Evolutionary conservation across 306 rosid genomes (phyloP), one percentile per base, ranked within the genome.

Genomic region (Lotus japonicus): DNA sequence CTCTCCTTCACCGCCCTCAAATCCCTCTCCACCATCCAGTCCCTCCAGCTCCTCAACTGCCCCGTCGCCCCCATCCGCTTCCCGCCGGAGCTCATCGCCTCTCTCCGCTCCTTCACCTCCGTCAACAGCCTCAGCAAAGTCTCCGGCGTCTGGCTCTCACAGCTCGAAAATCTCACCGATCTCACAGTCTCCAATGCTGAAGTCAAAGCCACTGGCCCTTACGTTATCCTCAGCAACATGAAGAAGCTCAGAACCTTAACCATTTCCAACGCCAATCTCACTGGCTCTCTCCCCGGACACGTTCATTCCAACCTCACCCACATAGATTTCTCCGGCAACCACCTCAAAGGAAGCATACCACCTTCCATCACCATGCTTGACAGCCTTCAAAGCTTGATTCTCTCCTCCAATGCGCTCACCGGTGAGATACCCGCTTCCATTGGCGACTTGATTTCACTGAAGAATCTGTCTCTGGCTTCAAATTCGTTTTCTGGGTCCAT

Each of bases 1-100:
- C 81, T 92, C 58, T 92, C 98, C 77, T 89, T 79, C 84, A 90
- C 97, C 0, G 97, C 97, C n/a, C 96, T 94, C 78, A 85, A 86
- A 39, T 94, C 98, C 4, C 96, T 94, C 76, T 86, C 90, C 4
- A 77, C 96, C 9, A 96, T 94, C 31, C 80, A 60, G n/a, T 43
- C 90, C 4, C 92, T 94, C n/a, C 81, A 80, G 48, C 89, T 94
- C 64, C 57, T 83, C 53, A 75, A 94, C 87, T 94, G 98, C 73
- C 98, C 97, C 21, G 64, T 90, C 12, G 55, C 97, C 38, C 94
- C 97, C 48, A 79, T 94, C 52, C 96, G 82, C 71, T 73, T 94
- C 74, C 98, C 98, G 2, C 28, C 91, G 2, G 94, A 86, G 4
- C 96, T 94, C 38, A 73, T 76, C 0, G 2, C 81, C 69, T 88